These are phyloP conservation scores for Phytophthora ohioensis DNA, from an alignment of 352 stramenopile species.

Conservation along the genomic window DNA sequence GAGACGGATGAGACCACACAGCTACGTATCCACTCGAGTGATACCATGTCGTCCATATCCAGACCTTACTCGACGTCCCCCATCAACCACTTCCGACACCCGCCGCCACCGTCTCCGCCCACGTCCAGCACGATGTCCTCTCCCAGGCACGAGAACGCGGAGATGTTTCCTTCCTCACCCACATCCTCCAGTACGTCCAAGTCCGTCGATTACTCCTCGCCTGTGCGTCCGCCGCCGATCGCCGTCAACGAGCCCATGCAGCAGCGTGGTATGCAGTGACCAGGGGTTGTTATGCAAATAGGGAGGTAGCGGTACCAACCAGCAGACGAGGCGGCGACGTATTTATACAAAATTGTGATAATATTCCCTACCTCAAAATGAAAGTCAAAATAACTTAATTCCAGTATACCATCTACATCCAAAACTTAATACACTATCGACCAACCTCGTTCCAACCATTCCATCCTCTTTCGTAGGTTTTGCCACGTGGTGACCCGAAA, in stretches of 20 bases:
- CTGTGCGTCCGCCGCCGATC: constrained; percentile 18
- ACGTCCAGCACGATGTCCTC: constrained; percentile 50
- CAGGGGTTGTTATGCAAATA: constrained; percentile 5
- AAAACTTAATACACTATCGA: background rate
- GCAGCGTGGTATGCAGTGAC: constrained; percentile 21
- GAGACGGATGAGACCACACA: constrained; percentile 57
- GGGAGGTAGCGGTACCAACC: background rate
- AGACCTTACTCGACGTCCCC: constrained; percentile 70
- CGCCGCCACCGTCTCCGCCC: constrained; percentile 47
- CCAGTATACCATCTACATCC: background rate
- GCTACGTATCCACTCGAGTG: constrained; percentile 59
- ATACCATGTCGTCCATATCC: constrained; percentile 52
- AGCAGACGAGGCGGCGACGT: constrained; percentile 2
- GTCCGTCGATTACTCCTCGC: constrained; percentile 25
- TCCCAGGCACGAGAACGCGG: constrained; percentile 26
- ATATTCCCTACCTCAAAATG: background rate
- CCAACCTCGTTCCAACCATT: background rate
- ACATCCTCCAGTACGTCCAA: constrained; percentile 34
- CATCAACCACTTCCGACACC: constrained; percentile 70
- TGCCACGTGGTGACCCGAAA: constrained; percentile 31
- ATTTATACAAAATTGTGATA: constrained; percentile 32
- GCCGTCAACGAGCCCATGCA: constrained; percentile 32
- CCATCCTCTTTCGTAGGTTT: constrained; percentile 4
- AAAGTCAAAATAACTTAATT: background rate
- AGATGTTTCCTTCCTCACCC: constrained; percentile 32